Conservation (phyloP, 2,329 filamentous ascomycete species). For the Aspergillus viridinutans region DNA sequence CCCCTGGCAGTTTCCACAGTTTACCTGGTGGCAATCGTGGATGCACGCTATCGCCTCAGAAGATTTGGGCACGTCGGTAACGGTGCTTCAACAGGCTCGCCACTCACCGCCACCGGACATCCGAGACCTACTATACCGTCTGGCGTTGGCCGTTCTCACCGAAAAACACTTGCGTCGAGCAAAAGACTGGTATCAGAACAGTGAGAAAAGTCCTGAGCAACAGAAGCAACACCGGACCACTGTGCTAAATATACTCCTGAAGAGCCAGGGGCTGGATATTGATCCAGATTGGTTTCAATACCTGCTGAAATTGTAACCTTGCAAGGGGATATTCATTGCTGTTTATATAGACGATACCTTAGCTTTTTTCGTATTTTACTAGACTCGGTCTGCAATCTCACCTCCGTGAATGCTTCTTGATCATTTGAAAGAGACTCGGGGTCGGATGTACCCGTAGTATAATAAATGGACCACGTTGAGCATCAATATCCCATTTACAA, state of each 20-base stretch:
- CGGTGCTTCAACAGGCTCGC: slow-evolving; percentile 3
- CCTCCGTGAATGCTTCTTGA: neutral
- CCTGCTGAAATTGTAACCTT: neutral
- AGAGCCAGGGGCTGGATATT: neutral
- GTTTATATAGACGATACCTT: neutral
- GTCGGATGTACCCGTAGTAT: too few species aligned
- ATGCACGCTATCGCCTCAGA: neutral
- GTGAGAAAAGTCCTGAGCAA: neutral
- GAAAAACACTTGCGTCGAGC: neutral
- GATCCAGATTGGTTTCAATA: neutral
- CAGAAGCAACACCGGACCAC: neutral
- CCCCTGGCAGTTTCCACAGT: neutral
- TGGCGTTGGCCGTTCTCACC: neutral
- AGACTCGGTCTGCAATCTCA: neutral
- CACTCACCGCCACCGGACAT: neutral
- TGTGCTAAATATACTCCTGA: neutral
- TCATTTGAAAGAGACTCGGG: too few species aligned
- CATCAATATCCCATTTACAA: neutral
- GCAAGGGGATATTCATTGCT: neutral
- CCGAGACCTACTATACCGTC: neutral
- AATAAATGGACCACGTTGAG: too few species aligned
- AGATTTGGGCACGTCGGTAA: neutral
- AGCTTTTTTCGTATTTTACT: neutral
- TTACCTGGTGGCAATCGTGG: neutral
- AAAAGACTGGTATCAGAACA: neutral